Percentiles rank a stretch among this genome's conserved stretches.
Conservation (phyloP, 176 grass and related monocot species). For the Calamus simplicifolius region DNA sequence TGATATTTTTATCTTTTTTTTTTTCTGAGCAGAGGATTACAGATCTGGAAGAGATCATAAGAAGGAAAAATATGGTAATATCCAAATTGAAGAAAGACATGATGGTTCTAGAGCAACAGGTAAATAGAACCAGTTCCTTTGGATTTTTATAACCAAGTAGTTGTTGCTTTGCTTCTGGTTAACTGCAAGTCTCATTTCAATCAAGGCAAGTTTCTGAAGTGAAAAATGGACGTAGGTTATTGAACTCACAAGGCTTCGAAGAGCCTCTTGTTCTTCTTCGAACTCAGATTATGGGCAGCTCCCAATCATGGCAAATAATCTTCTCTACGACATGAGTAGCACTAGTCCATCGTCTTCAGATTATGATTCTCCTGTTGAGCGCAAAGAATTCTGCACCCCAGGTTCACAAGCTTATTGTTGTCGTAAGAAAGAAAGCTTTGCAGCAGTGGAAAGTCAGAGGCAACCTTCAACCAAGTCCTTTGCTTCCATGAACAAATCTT, state of each 20-base stretch:
- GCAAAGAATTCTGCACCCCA: conserved; percentile 20
- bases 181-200: too few relatives aligned
- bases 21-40: conserved; percentile 55
- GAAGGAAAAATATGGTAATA: conserved; percentile 75
- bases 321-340: conserved; percentile 77
- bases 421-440: neutral
- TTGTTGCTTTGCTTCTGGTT: too few relatives aligned
- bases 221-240: conserved; percentile 35
- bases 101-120: conserved; percentile 56
- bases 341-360: conserved; percentile 77
- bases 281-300: conserved; percentile 23
- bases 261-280: conserved; percentile 32
- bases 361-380: conserved; percentile 50
- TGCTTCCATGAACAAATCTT: neutral
- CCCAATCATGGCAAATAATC: conserved; percentile 76
- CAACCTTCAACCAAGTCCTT: neutral
- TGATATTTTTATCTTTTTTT: neutral
- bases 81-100: conserved; percentile 88
- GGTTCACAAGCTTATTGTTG: conserved; percentile 12
- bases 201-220: too few relatives aligned
- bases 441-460: neutral
- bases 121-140: conserved; percentile 10
- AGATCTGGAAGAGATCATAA: conserved; percentile 65
- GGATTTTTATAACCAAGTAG: neutral
- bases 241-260: conserved; percentile 65